Percentiles rank a stretch among this genome's conserved stretches.
phyloP scores from a whole-genome alignment of 768 basidiomycete species.

The Sistotremastrum suecicum region DNA sequence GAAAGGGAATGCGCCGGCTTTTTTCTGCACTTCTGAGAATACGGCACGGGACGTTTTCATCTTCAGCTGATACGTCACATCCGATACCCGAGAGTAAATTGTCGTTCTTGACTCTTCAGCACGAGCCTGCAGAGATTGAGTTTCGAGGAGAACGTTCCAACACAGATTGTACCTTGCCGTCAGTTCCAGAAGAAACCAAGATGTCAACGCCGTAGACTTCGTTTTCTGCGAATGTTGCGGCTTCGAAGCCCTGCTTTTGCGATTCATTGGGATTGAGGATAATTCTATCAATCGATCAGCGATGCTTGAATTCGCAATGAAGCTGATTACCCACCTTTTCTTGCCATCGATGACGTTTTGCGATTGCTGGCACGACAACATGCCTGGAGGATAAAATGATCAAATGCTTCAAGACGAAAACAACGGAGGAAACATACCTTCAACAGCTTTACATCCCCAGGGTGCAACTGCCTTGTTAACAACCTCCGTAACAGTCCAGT shows the following conservation, averaged over 20 bases:
- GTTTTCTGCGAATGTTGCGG: slow-evolving; percentile 74
- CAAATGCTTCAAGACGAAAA: not conserved
- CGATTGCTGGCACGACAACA: slow-evolving; percentile 91
- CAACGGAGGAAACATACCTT: slow-evolving; percentile 38
- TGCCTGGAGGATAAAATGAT: slow-evolving; percentile 35
- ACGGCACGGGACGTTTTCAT: slow-evolving; percentile 95
- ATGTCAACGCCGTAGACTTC: slow-evolving; percentile 96
- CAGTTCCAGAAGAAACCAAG: slow-evolving; percentile 73
- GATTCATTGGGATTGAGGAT: slow-evolving; percentile 78
- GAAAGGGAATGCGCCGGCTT: slow-evolving; percentile 96
- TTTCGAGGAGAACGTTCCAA: not conserved
- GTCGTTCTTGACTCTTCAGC: slow-evolving; percentile 81
- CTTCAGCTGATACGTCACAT: slow-evolving; percentile 89
- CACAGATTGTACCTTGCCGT: slow-evolving; percentile 63
- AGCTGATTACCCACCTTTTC: slow-evolving; percentile 36
- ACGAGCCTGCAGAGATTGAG: slow-evolving; percentile 50
- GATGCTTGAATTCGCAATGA: no score
- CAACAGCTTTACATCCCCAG: slow-evolving; percentile 85
- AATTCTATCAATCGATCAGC: slow-evolving; percentile 20
- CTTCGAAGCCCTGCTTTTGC: slow-evolving; percentile 78
- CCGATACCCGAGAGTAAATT: slow-evolving; percentile 80
- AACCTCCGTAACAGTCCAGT: slow-evolving; percentile 87
- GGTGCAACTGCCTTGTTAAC: slow-evolving; percentile 57
- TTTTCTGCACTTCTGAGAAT: slow-evolving; percentile 95
- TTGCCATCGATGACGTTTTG: slow-evolving; percentile 93